Conservation (phyloP, 176 grass and related monocot genomes). For the Paspalum notatum region DNA sequence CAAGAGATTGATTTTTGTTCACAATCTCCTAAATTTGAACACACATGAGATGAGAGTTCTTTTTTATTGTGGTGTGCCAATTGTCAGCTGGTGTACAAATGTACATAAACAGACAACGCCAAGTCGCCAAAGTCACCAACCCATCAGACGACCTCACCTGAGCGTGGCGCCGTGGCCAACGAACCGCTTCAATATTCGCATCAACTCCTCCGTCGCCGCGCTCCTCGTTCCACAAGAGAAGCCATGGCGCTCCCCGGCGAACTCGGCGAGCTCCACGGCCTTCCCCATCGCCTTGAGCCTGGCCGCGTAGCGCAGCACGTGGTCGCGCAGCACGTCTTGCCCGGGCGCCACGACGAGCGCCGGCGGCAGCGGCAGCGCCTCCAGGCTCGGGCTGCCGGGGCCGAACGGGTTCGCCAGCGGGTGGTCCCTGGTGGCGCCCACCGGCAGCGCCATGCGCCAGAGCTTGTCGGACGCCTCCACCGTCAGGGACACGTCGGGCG, state of each 20-base stretch:
- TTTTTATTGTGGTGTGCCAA: too few relatives aligned
- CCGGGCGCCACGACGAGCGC: slow-evolving; percentile 55
- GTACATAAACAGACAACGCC: not conserved
- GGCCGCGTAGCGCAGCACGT: slow-evolving; percentile 46
- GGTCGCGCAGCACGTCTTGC: slow-evolving; percentile 50
- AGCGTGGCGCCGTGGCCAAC: not conserved
- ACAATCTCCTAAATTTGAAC: too few relatives aligned
- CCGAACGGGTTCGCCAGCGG: slow-evolving; percentile 73
- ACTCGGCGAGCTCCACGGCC: slow-evolving; percentile 52
- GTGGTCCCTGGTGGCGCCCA: slow-evolving; percentile 54
- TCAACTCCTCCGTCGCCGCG: slow-evolving; percentile 46
- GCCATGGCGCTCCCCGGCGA: slow-evolving; percentile 51
- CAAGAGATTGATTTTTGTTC: too few relatives aligned
- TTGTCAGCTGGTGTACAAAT: not conserved
- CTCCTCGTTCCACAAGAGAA: slow-evolving; percentile 47
- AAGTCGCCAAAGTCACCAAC: not conserved
- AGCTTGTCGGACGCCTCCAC: slow-evolving; percentile 39
- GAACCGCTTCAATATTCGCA: slow-evolving; percentile 45
- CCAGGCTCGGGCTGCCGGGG: slow-evolving; percentile 39
- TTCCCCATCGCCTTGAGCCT: slow-evolving; percentile 59
- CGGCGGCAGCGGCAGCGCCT: slow-evolving; percentile 40
- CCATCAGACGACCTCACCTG: not conserved
- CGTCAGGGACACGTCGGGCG: slow-evolving; percentile 39
- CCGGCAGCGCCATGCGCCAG: slow-evolving; percentile 74
- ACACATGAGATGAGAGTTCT: too few relatives aligned